Base-by-base conservation (phyloP, 2,329 filamentous ascomycete genomes). In the Aspergillus luchuensis region DNA sequence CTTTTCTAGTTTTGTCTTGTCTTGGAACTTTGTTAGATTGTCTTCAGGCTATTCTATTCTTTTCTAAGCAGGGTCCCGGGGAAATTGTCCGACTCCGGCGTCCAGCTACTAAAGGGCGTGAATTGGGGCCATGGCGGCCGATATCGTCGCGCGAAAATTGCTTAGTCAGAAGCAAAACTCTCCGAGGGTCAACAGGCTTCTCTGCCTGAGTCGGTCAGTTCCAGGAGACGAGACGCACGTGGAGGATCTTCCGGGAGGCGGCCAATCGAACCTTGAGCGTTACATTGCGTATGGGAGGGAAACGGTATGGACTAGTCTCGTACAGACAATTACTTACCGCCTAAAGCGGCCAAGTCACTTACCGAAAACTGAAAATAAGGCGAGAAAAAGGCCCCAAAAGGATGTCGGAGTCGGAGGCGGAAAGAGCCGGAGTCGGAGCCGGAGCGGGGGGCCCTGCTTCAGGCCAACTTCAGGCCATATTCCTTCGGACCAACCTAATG, bases 191-290 rank as follows among this genome's bases (percentile, higher is more conserved):
- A 36, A 36, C 33, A 13, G 33, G 33, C 33, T 36, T 36, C 30
- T 5, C 50, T 39, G 28, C 5, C 28, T 38, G 30, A 30, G 30
- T 17, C n/a, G n/a, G 28, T 56, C 3, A 49, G 17, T 49, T 23
- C 36, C 28, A 38, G n/a, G 10, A 47, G 48, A 33, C 48, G 50
- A 58, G 23, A 56, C 50, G 58, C 64, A 64, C 62, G 64, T 64
- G 62, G 64, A 63, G 51, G 64, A 65, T 66, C 63, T 65, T 65
- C 63, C 64, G 60, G 62, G 61, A 65, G 63, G 63, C 63, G 61
- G 63, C 63, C 57, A 51, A 58, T 43, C 47, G 41, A 58, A 60
- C 56, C 57, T 64, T 60, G 55, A 58, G 53, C 49, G 59, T 59
- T 62, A 45, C 60, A 59, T 57, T 45, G 57, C 60, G 57, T 52